Base-by-base conservation (phyloP, 805 yeast species). In the Candida namnaoensis region DNA sequence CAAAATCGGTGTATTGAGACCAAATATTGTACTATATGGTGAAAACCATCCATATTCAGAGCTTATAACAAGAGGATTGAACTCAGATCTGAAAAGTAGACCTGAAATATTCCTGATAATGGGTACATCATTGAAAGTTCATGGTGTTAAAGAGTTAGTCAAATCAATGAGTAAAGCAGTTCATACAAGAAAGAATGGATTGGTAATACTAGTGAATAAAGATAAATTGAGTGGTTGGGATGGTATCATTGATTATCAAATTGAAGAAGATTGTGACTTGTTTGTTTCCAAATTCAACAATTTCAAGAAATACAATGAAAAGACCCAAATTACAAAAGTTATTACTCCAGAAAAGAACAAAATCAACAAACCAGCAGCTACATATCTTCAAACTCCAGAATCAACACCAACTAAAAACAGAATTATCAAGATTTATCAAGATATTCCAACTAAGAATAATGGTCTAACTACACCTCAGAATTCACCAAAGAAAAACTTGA, bases 111-210 rank as follows among this genome's bases (percentile, higher is more conserved):
- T 93, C 38, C 62, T 91, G n/a, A 83, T 91, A 10, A 80, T 87
- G 74, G 99, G 99, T 0, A 93, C 99, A 0, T 87, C 96, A 5
- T 67, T 93, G 35, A 85, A 80, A 62, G 98, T 91, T 11, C 85
- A 82, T 49, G 99, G 99, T 1, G 90, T 93, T 38, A 83, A 80
- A 54, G 77, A 75, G 48, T 66, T 91, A 19, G 96, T 90, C 3
- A 74, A 76, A 46, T 71, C 72, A 23, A 58, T 86, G 46, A 79
- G 95, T 38, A 73, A 73, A 46, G 74, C 74, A 15, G 80, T 90
- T 15, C 95, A 84, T 55, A 81, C 76, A n/a, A 72, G 71, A 33
- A 30, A 12, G 13, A 87, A 83, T 19, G 99, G 98, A 0, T 65
- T 73, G 28, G 95, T 88, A 1, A 64, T 91, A 0, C 72, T 87